Base-by-base conservation (phyloP, 1,284 basidiomycete species). In the Sanguinoderma infundibulare region DNA sequence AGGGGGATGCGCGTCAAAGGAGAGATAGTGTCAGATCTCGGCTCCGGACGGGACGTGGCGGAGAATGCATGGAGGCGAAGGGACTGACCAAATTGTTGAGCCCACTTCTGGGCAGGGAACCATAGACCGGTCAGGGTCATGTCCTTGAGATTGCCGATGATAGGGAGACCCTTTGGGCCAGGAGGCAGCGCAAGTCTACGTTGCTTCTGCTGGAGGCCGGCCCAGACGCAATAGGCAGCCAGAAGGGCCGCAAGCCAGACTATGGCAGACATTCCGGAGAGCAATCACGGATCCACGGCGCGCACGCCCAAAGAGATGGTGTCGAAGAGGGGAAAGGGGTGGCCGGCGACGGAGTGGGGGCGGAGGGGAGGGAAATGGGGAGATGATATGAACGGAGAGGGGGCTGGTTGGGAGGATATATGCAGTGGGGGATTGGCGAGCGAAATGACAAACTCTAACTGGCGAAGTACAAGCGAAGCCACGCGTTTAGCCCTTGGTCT, bases 61-160 rank as follows among this genome's bases (percentile, higher is more conserved):
- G 22, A 15, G n/a, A 35, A 20, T 6, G 15, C 15, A 34, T n/a
- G 20, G 17, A 20, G 32, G 3, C 8, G 15, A 9, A 9, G 10
- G 47, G 17, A 58, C 69, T 38, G 51, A 75, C 75, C 75, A 51
- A 73, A 73, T 49, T 69, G 54, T 44, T 70, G 62, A 1, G 73
- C 72, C 75, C 75, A 77, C 34, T 74, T 61, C 17, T 71, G 68
- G 39, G 71, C 72, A 38, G 67, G 62, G 28, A 76, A 54, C 76
- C 76, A 77, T 2, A 77, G 80, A 69, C 87, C 81, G 61, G 84
- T 86, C 4, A 82, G 61, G 1, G 82, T 80, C 59, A 90, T 75
- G 72, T 90, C 83, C 44, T 77, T 70, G 36, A 90, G 69, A 72
- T 90, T 90, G 5, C 88, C 88, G 30, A 90, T 69, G 55, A 89